Base-by-base conservation (phyloP, 306 rosid genomes). In the Citrullus colocynthis region DNA sequence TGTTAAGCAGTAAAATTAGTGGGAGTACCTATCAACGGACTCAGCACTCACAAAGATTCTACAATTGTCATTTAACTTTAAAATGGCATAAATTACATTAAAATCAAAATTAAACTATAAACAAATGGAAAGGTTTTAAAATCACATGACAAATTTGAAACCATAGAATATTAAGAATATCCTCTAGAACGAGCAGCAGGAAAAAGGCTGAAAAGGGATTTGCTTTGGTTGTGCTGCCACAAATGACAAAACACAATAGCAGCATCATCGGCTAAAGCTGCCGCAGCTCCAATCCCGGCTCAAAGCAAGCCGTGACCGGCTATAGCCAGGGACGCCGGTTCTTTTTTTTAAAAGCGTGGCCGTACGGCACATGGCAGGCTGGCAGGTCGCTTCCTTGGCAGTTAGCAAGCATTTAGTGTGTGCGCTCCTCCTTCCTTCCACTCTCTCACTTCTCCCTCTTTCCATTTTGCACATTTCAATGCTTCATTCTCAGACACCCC, bases 331-430 rank as follows among this genome's bases (percentile, higher is more conserved):
- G 55, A 5, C 59, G 54, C 85, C 86, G 87, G 90, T 89, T 75
- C 79, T 77, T 77, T 24, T 24, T 24, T 80, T 77, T 77, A 55
- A 76, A 76, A 80, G 51, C 4, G 18, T 78, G 86, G 77, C 83
- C 82, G 87, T 89, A 87, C 88, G 84, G 85, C 76, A 76, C 82
- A 83, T 84, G 86, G 85, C 84, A 67, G 74, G 8, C 74, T 67
- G 74, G 86, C 86, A 81, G 87, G 91, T 81, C 81, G 89, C 86
- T 89, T 78, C 82, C 75, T 57, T 87, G 86, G 91, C 90, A 86
- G 93, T 88, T 90, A 89, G 93, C 81, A 85, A 56, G 90, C 91
- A 90, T 85, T 88, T 86, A 90, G 78, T 83, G 84, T 83, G 91
- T 80, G 85, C 80, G 28, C 75, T 74, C 49, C 75, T 62, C 70